Conservation (phyloP, 1,284 basidiomycete species). For the Ceratobasidium sp. region DNA sequence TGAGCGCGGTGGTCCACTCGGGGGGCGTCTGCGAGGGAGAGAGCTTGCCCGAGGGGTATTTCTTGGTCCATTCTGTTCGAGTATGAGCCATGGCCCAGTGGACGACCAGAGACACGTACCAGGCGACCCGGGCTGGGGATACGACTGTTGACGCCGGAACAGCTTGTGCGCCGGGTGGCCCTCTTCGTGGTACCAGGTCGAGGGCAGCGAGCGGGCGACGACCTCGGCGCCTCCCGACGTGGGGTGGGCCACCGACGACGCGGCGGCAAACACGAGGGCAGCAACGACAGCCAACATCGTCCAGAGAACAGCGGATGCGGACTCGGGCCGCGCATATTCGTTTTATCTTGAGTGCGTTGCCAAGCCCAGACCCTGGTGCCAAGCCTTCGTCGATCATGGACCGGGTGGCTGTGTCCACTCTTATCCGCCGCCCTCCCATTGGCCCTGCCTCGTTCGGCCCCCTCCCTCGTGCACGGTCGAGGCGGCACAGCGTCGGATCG, state of each 20-base stretch:
- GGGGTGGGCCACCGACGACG: background rate
- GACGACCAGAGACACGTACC: slow-evolving; percentile 52
- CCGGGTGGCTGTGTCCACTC: background rate
- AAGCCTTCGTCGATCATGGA: background rate
- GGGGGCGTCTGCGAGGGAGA: slow-evolving; percentile 55
- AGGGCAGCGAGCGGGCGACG: slow-evolving; percentile 48
- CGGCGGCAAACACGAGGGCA: background rate
- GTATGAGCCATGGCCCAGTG: background rate
- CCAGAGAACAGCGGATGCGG: background rate
- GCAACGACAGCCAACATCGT: slow-evolving; percentile 11
- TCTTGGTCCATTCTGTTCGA: slow-evolving; percentile 39
- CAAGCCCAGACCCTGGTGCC: background rate
- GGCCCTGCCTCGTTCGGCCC: background rate
- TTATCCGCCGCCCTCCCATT: background rate
- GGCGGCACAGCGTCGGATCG: too few relatives aligned
- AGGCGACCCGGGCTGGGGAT: slow-evolving; percentile 64
- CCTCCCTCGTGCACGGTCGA: too few relatives aligned
- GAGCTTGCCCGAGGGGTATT: slow-evolving; percentile 47
- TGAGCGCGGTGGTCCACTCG: slow-evolving; percentile 71
- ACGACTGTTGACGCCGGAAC: slow-evolving; percentile 59
- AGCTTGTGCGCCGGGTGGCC: slow-evolving; percentile 61
- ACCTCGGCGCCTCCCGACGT: background rate
- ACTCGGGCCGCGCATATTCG: background rate
- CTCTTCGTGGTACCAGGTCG: slow-evolving; percentile 55
- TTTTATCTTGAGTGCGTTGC: background rate